Evolutionary conservation across 345 rosid genomes (phyloP).

Genomic region (Arabis hirsuta): DNA sequence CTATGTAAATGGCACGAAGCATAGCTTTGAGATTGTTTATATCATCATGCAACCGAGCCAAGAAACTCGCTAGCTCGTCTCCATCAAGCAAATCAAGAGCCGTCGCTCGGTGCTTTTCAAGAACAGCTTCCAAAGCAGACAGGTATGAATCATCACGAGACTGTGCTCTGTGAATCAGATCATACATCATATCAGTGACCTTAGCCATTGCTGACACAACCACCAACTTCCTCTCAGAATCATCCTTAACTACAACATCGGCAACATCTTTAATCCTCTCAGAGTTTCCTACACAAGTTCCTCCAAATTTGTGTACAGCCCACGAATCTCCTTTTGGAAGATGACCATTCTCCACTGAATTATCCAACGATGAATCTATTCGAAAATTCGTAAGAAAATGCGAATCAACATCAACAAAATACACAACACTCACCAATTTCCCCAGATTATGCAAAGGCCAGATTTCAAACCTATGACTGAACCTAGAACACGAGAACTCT

Average conservation of each 20-base stretch:
- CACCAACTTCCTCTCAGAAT: conserved; percentile 72
- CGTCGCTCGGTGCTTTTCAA: conserved; percentile 75
- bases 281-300: conserved; percentile 91
- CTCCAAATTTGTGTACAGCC: conserved; percentile 97
- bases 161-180: conserved; percentile 80
- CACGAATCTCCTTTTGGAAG: conserved; percentile 73
- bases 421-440: not conserved
- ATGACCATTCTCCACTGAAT: conserved; percentile 53
- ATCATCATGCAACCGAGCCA: conserved; percentile 74
- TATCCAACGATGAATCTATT: conserved; percentile 57
- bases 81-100: conserved; percentile 84
- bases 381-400: conserved; percentile 1
- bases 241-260: conserved; percentile 63
- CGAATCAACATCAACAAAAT: conserved; percentile 46
- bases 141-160: conserved; percentile 78
- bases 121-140: conserved; percentile 71
- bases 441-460: not conserved
- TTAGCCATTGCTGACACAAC: conserved; percentile 97
- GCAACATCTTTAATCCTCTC: conserved; percentile 89
- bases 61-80: conserved; percentile 65
- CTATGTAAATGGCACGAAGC: conserved; percentile 97
- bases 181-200: conserved; percentile 98
- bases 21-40: conserved; percentile 85
- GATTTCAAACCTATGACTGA: conserved; percentile 60
- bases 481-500: conserved; percentile 42